Percentiles rank a stretch among this genome's conserved stretches.
These are phyloP conservation scores for Lizonia empirigonia DNA, from an alignment of 2,329 filamentous ascomycete species.

Conservation along the genomic window DNA sequence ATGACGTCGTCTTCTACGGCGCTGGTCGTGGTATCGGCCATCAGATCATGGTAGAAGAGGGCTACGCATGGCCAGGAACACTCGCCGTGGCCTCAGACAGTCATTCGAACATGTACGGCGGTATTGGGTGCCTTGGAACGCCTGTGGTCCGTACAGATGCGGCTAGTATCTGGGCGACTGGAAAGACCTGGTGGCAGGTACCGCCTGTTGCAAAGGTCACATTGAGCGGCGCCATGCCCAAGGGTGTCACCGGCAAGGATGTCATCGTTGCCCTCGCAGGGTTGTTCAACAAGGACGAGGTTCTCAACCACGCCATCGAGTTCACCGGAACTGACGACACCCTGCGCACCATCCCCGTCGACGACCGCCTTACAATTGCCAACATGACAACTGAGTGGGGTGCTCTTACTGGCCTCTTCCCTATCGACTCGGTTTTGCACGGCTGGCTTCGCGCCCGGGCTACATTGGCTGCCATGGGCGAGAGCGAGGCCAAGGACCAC, in stretches of 20 bases:
- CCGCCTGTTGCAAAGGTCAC: constrained; percentile 83
- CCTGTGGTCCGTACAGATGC: constrained; percentile 87
- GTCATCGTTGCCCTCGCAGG: constrained; percentile 89
- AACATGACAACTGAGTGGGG: constrained; percentile 89
- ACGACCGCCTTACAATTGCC: constrained; percentile 73
- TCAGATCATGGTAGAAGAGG: constrained; percentile 89
- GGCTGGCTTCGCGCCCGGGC: constrained; percentile 80
- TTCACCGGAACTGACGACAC: constrained; percentile 83
- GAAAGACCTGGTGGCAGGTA: constrained; percentile 85
- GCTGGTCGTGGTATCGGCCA: constrained; percentile 85
- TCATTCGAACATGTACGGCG: constrained; percentile 85
- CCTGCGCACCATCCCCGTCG: constrained; percentile 71
- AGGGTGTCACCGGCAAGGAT: constrained; percentile 89
- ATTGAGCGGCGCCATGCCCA: constrained; percentile 74
- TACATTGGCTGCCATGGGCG: constrained; percentile 69
- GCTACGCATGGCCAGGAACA: constrained; percentile 83
- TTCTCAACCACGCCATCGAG: constrained; percentile 89
- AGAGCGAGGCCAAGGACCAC: constrained; percentile 53
- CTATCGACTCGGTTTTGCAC: constrained; percentile 74
- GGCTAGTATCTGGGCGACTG: constrained; percentile 82
- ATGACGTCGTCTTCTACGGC: constrained; percentile 78
- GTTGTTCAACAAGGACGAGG: constrained; percentile 83
- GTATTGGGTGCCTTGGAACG: constrained; percentile 76
- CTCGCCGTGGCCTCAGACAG: constrained; percentile 78
- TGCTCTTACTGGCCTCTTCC: constrained; percentile 76